Evolutionary conservation across 768 basidiomycete genomes (phyloP).

Genomic region (Naganishia kalamii): DNA sequence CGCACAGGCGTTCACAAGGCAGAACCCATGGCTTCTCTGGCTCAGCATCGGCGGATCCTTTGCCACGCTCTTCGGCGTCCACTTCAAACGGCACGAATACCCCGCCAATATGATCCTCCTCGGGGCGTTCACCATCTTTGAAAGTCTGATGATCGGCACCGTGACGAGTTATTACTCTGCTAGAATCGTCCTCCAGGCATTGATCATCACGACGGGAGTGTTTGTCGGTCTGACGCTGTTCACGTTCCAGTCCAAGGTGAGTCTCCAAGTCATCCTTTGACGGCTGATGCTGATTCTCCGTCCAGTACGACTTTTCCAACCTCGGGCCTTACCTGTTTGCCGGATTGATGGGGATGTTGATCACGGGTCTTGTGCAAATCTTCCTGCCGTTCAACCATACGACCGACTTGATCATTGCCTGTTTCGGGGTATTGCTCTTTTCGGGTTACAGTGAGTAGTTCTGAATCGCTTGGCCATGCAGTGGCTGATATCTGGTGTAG

Average conservation of each 20-base stretch:
- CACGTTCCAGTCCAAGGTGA: slow-evolving; percentile 85
- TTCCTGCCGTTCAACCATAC: slow-evolving; percentile 81
- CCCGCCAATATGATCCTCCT: slow-evolving; percentile 81
- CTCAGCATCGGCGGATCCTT: slow-evolving; percentile 57
- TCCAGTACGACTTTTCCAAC: slow-evolving; percentile 85
- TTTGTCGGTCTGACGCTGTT: slow-evolving; percentile 91
- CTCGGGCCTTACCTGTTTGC: slow-evolving; percentile 87
- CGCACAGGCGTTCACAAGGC: slow-evolving; percentile 64
- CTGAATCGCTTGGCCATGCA: neutral
- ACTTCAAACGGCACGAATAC: slow-evolving; percentile 86
- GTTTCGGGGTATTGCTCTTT: slow-evolving; percentile 74
- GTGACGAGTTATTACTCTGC: slow-evolving; percentile 54
- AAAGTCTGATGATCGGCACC: slow-evolving; percentile 83
- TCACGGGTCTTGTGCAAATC: slow-evolving; percentile 72
- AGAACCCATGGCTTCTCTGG: slow-evolving; percentile 57
- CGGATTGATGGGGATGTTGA: slow-evolving; percentile 68
- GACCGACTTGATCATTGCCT: slow-evolving; percentile 72
- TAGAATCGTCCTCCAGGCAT: slow-evolving; percentile 64
- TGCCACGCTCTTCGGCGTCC: slow-evolving; percentile 69
- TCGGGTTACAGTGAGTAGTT: slow-evolving; percentile 59
- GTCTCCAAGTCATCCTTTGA: slow-evolving; percentile 19
- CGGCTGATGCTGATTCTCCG: neutral
- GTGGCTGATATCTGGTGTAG: neutral
- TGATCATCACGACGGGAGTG: slow-evolving; percentile 85
- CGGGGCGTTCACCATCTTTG: slow-evolving; percentile 79